Percentiles rank a stretch among this genome's conserved stretches.
These are phyloP conservation scores for Metroxylon sagu DNA, from an alignment of 176 grass and related monocot species.

Conservation along the genomic window DNA sequence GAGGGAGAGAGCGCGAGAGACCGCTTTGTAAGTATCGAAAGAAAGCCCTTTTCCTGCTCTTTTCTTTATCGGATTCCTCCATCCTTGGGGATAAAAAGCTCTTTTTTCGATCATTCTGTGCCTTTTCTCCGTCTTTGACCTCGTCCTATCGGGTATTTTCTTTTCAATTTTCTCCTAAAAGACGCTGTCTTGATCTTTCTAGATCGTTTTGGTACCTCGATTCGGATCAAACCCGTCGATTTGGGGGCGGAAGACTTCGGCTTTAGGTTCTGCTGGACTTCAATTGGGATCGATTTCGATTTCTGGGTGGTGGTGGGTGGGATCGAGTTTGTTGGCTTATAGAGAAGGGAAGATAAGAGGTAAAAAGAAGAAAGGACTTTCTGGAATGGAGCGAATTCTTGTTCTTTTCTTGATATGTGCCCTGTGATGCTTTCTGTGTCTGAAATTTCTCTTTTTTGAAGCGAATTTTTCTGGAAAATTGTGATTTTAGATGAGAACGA, in stretches of 20 bases:
- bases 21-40: neutral
- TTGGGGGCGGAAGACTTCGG: neutral
- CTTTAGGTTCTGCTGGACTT: neutral
- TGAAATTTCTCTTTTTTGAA: too few species aligned
- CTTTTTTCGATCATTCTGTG: neutral
- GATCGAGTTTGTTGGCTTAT: neutral
- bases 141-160: neutral
- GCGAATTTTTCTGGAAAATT: too few species aligned
- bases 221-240: too few species aligned
- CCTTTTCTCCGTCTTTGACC: conserved; percentile 9
- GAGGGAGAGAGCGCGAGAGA: conserved; percentile 1
- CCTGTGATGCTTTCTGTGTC: too few species aligned
- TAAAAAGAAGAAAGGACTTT: neutral
- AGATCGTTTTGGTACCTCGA: neutral
- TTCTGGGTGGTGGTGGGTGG: neutral
- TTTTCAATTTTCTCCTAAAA: neutral
- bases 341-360: neutral
- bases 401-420: too few species aligned
- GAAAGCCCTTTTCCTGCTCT: neutral
- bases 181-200: neutral
- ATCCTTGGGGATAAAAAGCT: neutral
- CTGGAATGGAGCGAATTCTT: too few species aligned
- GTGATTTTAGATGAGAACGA: too few species aligned
- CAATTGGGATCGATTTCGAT: neutral
- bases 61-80: neutral